phyloP scores from a whole-genome alignment of 108 stramenopile genomes.

The Skeletonema grethae region DNA sequence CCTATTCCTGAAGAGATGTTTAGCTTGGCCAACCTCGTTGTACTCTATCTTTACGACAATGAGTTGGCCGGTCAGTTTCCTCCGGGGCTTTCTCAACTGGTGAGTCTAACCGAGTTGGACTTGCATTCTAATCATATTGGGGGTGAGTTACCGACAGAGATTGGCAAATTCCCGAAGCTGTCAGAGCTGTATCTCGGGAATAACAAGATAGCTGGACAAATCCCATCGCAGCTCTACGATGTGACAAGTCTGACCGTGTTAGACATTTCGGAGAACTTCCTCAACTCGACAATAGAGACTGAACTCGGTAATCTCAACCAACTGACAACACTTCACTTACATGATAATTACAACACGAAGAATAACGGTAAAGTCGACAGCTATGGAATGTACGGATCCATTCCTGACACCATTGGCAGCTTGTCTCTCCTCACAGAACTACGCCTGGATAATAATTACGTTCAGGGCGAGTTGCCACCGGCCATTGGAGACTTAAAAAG shows the following conservation, averaged over 20 bases:
- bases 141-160: constrained; percentile 37
- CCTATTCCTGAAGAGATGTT: constrained; percentile 41
- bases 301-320: constrained; percentile 28
- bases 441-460: constrained; percentile 40
- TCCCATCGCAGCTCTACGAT: constrained; percentile 19
- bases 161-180: constrained; percentile 26
- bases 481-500: constrained; percentile 28
- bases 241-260: constrained; percentile 25
- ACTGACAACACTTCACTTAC: constrained; percentile 26
- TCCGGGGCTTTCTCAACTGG: constrained; percentile 18
- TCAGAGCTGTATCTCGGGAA: constrained; percentile 31
- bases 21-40: constrained; percentile 21
- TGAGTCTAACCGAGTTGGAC: constrained; percentile 32
- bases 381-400: constrained; percentile 32
- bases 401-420: constrained; percentile 40
- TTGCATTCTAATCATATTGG: constrained; percentile 28
- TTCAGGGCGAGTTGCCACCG: constrained; percentile 36
- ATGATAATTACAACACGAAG: constrained; percentile 38
- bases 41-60: constrained; percentile 33
- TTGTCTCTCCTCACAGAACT: constrained; percentile 37
- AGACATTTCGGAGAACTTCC: constrained; percentile 33
- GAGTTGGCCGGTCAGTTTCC: constrained; percentile 32
- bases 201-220: constrained; percentile 33
- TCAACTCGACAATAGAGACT: constrained; percentile 33
- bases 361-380: constrained; percentile 22